Evolutionary conservation across 2,329 filamentous ascomycete species (phyloP), one percentile per base, ranked within the genome.

Genomic region (Neoarthrinium moseri): DNA sequence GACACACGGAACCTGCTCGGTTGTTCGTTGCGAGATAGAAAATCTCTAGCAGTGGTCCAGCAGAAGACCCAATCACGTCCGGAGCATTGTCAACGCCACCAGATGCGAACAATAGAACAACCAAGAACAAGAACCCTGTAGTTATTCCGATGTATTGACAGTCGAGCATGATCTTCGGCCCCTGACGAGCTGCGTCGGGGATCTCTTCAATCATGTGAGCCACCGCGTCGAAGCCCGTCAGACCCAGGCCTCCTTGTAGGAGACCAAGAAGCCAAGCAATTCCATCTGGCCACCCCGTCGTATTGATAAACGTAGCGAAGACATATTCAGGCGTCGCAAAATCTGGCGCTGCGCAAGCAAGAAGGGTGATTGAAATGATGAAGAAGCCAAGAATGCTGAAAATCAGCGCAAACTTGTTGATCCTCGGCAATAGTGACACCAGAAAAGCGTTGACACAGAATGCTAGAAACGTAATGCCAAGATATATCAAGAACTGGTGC

Each of bases 401-500:
- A 40, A 83, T 75, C 52, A 90, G 85, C 2, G 86, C 86, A 15
- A 74, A 74, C 58, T 86, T 83, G 58, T 84, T 89, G 53, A 89
- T 71, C 11, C 76, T 72, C 0, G 86, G 85, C 4, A 90, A 70
- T 4, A 83, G 56, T 3, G 70, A 67, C 54, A 81, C 85, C 58
- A 77, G 69, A 53, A 88, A 85, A 2, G 81, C 78, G 51, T 89
- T 89, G 62, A 88, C 68, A 36, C 78, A 46, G 48, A 88, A 80
- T 3, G 81, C 81, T 11, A 78, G 63, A 18, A 83, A 47, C 5
- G 80, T 84, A 58, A 83, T 84, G 5, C 63, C 83, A 35, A 86
- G 73, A 62, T 89, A 89, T 35, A 89, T 83, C 20, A 89, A 68
- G 62, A 89, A 89, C 52, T 87, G 82, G 56, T 90, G 85, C 83